Percentiles rank a stretch among this genome's conserved stretches.
Conservation (phyloP, 2,329 filamentous ascomycete species). For the Apiospora marii region DNA sequence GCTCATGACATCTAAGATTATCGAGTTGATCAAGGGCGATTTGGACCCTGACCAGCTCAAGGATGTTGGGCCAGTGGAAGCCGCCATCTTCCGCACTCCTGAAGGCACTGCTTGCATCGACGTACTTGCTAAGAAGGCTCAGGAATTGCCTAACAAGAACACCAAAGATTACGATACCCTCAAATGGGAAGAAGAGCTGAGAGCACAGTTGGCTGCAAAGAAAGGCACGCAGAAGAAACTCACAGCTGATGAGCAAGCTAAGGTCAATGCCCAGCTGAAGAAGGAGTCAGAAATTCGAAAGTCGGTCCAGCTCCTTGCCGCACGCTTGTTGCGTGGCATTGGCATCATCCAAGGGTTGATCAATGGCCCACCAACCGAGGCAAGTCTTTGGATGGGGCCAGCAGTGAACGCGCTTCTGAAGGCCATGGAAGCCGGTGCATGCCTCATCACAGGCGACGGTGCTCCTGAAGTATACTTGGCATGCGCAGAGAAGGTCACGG, state of each 20-base stretch:
- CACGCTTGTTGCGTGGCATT: constrained; percentile 80
- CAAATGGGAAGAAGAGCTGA: constrained; percentile 96
- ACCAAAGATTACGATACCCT: constrained; percentile 94
- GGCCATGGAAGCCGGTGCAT: constrained; percentile 80
- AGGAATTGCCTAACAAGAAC: constrained; percentile 80
- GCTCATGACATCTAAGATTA: constrained; percentile 76
- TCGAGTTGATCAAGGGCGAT: constrained; percentile 77
- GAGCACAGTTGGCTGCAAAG: constrained; percentile 88
- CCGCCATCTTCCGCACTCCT: constrained; percentile 89
- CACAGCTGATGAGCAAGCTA: constrained; percentile 85
- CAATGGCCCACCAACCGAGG: constrained; percentile 87
- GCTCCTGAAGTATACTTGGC: constrained; percentile 81
- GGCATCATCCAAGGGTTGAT: constrained; percentile 86
- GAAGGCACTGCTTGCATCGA: constrained; percentile 91
- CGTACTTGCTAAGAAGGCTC: constrained; percentile 83
- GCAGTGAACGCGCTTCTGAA: constrained; percentile 78
- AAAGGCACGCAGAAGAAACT: constrained; percentile 92
- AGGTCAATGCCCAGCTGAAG: constrained; percentile 87
- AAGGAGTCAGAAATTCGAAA: constrained; percentile 85
- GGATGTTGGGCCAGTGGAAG: constrained; percentile 83
- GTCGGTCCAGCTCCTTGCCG: constrained; percentile 73
- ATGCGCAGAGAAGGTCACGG: constrained; percentile 77
- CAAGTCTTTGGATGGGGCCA: constrained; percentile 85
- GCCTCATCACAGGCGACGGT: constrained; percentile 80
- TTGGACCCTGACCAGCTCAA: constrained; percentile 74